Base-by-base conservation (phyloP, 169 alveolate species). In the Babesia microti region DNA sequence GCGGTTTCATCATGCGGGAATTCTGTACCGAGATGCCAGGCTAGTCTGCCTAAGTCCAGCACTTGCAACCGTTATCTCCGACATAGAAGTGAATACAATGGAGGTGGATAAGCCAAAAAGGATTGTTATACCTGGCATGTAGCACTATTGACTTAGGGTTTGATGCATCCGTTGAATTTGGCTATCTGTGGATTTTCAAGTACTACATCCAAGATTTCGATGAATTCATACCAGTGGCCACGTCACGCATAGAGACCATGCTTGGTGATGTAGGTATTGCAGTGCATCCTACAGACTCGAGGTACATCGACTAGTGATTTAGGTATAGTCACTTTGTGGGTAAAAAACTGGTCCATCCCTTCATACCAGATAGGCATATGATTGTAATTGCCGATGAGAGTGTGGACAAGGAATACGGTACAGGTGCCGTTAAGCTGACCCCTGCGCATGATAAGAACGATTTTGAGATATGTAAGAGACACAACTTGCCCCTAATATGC, bases 211-310 rank as follows among this genome's bases (percentile, higher is more conserved):
- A 84, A 37, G 95, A 81, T 36, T 83, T 88, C 9, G 83, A 73
- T 34, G 74, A 81, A 44, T 50, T 70, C 53, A 59, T 70, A n/a
- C 86, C 81, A 24, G 89, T 85, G 14, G 89, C 92, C 32, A 95
- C 99, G 11, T 94, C 99, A n/a, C 91, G 99, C 52, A 73, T 95
- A 18, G 99, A 97, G 82, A 97, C 99, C 24, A 97, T 97, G 99
- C 85, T 97, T 17, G 99, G 99, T 33, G 99, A 97, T 78, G 94
- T 91, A 3, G 99, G 99, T 0, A 98, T 97, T n/a, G 99, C 99
- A 1, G 99, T 97, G 6, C 94, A 94, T 60, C 99, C 99, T n/a
- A 88, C 91, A 39, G 99, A 97, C 55, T 81, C 65, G 21, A 83
- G 99, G 72, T 92, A 91, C 55, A 72, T 83, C 47, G 14, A 57